Conservation (phyloP, 1,284 basidiomycete genomes). For the Pseudozyma hubeiensis region DNA sequence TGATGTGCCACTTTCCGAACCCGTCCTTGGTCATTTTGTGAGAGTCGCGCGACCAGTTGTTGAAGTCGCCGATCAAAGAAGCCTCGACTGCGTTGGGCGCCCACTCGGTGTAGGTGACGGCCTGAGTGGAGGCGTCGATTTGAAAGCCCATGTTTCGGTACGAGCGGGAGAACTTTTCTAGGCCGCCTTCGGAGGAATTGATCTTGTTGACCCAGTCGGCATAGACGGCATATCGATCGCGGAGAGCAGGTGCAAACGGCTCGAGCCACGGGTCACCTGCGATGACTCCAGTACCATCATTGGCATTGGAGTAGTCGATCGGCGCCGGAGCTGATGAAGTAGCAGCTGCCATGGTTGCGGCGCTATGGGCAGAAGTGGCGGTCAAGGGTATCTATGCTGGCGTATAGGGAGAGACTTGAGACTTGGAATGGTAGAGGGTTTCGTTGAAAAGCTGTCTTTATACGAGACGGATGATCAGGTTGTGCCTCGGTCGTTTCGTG, state of each 20-base stretch:
- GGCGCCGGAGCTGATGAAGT: constrained; percentile 15
- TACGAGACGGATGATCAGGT: too few relatives aligned
- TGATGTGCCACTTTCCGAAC: constrained; percentile 94
- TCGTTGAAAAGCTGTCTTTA: too few relatives aligned
- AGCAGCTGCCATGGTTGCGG: constrained; percentile 19
- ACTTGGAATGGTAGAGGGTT: too few relatives aligned
- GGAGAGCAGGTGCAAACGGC: constrained; percentile 57
- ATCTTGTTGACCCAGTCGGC: constrained; percentile 56
- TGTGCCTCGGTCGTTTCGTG: too few relatives aligned
- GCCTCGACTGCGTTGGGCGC: constrained; percentile 89
- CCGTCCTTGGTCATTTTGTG: constrained; percentile 85
- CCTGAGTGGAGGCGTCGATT: constrained; percentile 75
- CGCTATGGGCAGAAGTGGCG: not conserved
- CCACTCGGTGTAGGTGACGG: constrained; percentile 92
- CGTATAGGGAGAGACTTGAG: too few relatives aligned
- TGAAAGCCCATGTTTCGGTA: constrained; percentile 88
- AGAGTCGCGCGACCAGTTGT: constrained; percentile 83
- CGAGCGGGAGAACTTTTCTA: constrained; percentile 87
- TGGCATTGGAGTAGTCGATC: constrained; percentile 59
- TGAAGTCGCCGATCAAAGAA: constrained; percentile 92
- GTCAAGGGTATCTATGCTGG: too few relatives aligned
- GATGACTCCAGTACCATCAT: constrained; percentile 61
- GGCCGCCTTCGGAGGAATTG: constrained; percentile 72
- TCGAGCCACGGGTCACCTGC: constrained; percentile 65
- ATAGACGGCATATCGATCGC: constrained; percentile 55